Conservation (phyloP, 176 grass and related monocot species). For the Avena sativa region DNA sequence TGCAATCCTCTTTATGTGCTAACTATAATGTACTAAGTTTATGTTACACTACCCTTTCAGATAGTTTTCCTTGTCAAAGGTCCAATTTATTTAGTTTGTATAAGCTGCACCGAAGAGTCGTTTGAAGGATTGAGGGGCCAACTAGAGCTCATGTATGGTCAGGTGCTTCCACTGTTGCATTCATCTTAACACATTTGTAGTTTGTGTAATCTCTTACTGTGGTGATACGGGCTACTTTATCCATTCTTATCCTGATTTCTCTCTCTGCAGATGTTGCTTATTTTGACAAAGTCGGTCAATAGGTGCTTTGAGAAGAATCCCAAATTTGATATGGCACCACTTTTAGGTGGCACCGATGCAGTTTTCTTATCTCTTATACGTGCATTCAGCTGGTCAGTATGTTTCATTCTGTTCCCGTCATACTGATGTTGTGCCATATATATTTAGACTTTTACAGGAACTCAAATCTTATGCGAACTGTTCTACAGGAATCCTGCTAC, state of each 20-base stretch:
- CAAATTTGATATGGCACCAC: slow-evolving; percentile 94
- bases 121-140: slow-evolving; percentile 80
- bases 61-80: slow-evolving; percentile 98
- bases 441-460: too few relatives aligned
- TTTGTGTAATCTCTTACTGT: not conserved
- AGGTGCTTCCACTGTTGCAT: slow-evolving; percentile 63
- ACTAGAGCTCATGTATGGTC: slow-evolving; percentile 95
- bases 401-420: not conserved
- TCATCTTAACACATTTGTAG: not conserved
- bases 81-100: slow-evolving; percentile 96
- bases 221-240: slow-evolving; percentile 7
- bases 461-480: not conserved
- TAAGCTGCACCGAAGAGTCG: slow-evolving; percentile 94
- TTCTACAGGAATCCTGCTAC: slow-evolving; percentile 88
- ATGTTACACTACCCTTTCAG: slow-evolving; percentile 54
- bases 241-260: slow-evolving; percentile 40
- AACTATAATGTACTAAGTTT: slow-evolving; percentile 26
- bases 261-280: slow-evolving; percentile 83
- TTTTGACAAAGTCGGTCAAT: slow-evolving; percentile 92
- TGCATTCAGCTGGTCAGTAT: slow-evolving; percentile 85
- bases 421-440: slow-evolving; percentile 17
- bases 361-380: slow-evolving; percentile 95
- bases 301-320: slow-evolving; percentile 98
- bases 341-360: slow-evolving; percentile 86
- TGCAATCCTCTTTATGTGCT: not conserved